Conservation (phyloP, 108 stramenopile genomes). For the Fistulifera solaris region DNA sequence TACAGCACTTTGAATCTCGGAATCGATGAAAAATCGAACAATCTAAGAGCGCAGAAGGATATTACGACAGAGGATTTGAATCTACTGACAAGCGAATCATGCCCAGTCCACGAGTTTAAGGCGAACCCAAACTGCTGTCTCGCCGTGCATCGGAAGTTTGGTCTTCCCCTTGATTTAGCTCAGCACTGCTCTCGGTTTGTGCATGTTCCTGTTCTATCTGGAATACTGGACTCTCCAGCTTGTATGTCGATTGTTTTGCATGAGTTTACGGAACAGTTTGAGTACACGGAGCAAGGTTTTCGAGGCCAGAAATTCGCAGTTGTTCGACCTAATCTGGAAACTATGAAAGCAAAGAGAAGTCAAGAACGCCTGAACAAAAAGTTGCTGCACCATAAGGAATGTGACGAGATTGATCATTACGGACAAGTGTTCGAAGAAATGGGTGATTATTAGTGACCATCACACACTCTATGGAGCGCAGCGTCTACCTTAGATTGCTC, state of each 20-base stretch:
- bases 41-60: background rate
- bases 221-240: conserved; percentile 48
- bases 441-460: too few relatives aligned
- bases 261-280: conserved; percentile 55
- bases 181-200: conserved; percentile 52
- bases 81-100: conserved; percentile 3
- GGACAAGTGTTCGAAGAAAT: too few relatives aligned
- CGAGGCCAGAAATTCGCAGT: conserved; percentile 49
- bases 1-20: conserved; percentile 10
- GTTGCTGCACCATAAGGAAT: too few relatives aligned
- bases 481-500: too few relatives aligned
- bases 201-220: conserved; percentile 53
- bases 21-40: background rate
- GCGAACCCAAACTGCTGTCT: conserved; percentile 9
- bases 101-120: conserved; percentile 16
- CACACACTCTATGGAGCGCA: too few relatives aligned
- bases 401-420: too few relatives aligned
- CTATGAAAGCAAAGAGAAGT: too few relatives aligned
- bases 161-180: conserved; percentile 50
- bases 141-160: conserved; percentile 7
- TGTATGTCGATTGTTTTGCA: conserved; percentile 61
- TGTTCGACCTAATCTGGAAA: background rate
- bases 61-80: background rate
- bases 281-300: conserved; percentile 29
- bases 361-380: too few relatives aligned